Base-by-base conservation (phyloP, 345 rosid species). In the Litchi chinensis region DNA sequence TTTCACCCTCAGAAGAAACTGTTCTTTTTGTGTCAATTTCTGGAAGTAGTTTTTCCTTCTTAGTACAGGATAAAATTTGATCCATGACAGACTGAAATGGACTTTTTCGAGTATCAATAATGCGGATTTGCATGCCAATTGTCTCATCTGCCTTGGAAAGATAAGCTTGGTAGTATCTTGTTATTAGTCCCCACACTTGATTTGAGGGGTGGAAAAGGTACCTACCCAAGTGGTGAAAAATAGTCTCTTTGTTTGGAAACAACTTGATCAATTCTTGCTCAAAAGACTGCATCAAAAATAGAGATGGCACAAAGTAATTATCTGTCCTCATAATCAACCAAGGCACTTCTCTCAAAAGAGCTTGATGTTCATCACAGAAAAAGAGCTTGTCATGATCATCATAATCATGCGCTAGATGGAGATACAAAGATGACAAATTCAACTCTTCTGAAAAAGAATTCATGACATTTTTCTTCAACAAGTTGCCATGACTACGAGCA, bases 201-300 rank as follows among this genome's bases (percentile, higher is more conserved):
- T 85, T 81, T 46, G 86, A 74, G 0, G 89, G 89, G 60, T 85
- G 86, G 15, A 82, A 75, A 54, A 87, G 88, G 77, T 87, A 85
- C 76, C 75, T 67, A 26, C 80, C 79, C 39, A 87, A 41, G 46
- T 83, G 86, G n/a, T 85, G 86, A 39, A 87, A 87, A 44, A 72
- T 26, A 2, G 88, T 82, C 21, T 79, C 88, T 71, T 79, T 85
- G 56, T 83, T 63, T 1, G 85, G 83, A 65, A 85, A 85, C 24
- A 87, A 46, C 46, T 64, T 71, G 39, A 10, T 75, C 10, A 87
- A 79, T 64, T 81, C 10, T 11, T 68, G 12, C 73, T 77, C 64
- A 24, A 85, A 87, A 3, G 73, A 41, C 6, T 83, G 69, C 13
- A 80, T 76, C 69, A 81, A 28, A 83, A 86, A 85, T 5, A 85